phyloP scores from a whole-genome alignment of 345 rosid species.

The Moricandia moricandioides region DNA sequence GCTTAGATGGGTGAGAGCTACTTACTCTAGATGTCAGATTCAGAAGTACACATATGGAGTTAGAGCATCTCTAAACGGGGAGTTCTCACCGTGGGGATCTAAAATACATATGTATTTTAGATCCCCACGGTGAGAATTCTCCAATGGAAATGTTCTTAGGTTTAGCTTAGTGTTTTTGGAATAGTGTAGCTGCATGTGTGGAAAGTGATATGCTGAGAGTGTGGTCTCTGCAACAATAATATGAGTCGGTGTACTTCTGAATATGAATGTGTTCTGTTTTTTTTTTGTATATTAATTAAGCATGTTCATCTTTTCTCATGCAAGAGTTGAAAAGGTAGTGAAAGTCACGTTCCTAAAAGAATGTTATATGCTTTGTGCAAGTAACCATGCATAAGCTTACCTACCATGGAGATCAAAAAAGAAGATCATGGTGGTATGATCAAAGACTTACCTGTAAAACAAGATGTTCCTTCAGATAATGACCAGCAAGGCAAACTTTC shows the following conservation, averaged over 20 bases:
- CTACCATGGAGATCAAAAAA: background rate
- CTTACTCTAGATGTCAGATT: constrained; percentile 15
- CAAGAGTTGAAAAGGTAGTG: background rate
- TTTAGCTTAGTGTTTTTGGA: constrained; percentile 25
- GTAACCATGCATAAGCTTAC: constrained; percentile 16
- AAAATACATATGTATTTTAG: too few species aligned
- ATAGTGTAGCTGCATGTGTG: constrained; percentile 11
- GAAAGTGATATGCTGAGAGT: constrained; percentile 7
- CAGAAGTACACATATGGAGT: constrained; percentile 26
- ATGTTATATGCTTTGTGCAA: constrained; percentile 4
- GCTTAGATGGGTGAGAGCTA: constrained; percentile 25
- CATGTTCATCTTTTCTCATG: constrained; percentile 1
- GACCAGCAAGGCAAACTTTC: constrained; percentile 1
- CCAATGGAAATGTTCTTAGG: background rate
- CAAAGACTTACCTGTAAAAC: constrained; percentile 8
- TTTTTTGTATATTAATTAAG: constrained; percentile 12
- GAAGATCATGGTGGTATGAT: background rate
- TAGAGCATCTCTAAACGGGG: background rate
- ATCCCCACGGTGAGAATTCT: too few species aligned
- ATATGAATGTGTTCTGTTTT: constrained; percentile 18
- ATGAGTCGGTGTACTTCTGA: constrained; percentile 32
- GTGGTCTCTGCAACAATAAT: constrained; percentile 28
- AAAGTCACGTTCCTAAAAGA: constrained; percentile 4
- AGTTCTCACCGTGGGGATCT: too few species aligned
- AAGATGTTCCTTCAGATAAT: constrained; percentile 1